Evolutionary conservation across 202 grass and related monocot species (phyloP).

Genomic region (Setaria italica): DNA sequence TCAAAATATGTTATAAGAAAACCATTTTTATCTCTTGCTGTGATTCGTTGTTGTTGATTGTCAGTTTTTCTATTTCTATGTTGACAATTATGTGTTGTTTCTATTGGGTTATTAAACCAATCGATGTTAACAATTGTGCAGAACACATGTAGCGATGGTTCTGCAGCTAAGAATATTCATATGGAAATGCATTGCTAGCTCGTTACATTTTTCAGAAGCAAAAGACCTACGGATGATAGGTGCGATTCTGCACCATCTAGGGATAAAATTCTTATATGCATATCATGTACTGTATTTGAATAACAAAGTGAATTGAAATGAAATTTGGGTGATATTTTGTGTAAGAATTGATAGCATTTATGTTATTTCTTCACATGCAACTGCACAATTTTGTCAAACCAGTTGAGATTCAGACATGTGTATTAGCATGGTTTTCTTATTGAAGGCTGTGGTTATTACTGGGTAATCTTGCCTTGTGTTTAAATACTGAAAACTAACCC

Average conservation of each 20-base stretch:
- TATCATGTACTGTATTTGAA: background rate
- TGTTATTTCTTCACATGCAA: slow-evolving; percentile 8
- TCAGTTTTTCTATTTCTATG: slow-evolving; percentile 1
- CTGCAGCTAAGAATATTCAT: background rate
- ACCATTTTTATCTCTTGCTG: background rate
- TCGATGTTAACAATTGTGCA: background rate
- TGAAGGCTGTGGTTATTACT: slow-evolving; percentile 1
- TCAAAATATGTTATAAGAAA: background rate
- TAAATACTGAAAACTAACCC: background rate
- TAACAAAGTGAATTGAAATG: slow-evolving; percentile 1
- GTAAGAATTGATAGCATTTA: background rate
- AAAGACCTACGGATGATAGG: background rate
- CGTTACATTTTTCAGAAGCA: slow-evolving; percentile 24
- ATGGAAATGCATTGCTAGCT: background rate
- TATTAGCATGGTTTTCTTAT: background rate
- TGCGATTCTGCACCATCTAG: background rate
- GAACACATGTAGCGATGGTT: background rate
- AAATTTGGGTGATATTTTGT: background rate
- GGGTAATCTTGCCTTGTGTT: background rate
- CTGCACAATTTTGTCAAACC: background rate
- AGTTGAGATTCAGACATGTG: background rate
- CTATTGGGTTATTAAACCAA: background rate
- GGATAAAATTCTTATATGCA: background rate
- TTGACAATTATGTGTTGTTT: background rate
- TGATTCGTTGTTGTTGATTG: background rate